phyloP scores from a whole-genome alignment of 2,329 filamentous ascomycete species.

The Aspergillus sp. region DNA sequence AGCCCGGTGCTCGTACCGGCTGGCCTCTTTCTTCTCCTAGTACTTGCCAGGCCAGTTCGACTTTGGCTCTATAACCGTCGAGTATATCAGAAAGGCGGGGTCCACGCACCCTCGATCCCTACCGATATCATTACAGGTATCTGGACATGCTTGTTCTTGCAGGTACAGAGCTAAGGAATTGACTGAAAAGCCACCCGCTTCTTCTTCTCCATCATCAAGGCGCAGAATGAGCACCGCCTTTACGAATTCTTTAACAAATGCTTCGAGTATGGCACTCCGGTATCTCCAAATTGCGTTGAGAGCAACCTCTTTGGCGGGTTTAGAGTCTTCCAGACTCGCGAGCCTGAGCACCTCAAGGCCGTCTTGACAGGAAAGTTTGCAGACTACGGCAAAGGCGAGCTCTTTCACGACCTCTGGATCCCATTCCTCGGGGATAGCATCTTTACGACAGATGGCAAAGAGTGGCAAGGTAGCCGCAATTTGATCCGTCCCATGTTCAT shows the following conservation, averaged over 20 bases:
- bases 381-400: conserved; percentile 11
- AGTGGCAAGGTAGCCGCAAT: conserved; percentile 8
- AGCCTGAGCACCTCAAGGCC: conserved; percentile 9
- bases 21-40: conserved; percentile 3
- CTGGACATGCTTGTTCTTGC: not conserved
- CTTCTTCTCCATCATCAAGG: conserved; percentile 7
- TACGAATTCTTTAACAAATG: conserved; percentile 7
- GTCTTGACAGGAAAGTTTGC: conserved; percentile 5
- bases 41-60: conserved; percentile 4
- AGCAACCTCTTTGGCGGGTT: conserved; percentile 8
- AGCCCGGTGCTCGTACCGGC: conserved; percentile 9
- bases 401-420: conserved; percentile 6
- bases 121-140: conserved; percentile 15
- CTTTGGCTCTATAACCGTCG: conserved; percentile 10
- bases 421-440: conserved; percentile 8
- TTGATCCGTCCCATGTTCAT: conserved; percentile 13
- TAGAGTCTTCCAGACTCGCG: conserved; percentile 9
- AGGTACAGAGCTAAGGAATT: conserved; percentile 1
- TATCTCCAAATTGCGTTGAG: conserved; percentile 14
- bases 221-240: conserved; percentile 10
- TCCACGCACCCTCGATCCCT: not conserved
- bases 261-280: conserved; percentile 1
- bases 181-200: conserved; percentile 8
- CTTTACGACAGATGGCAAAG: conserved; percentile 8
- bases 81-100: conserved; percentile 8